Evolutionary conservation across 768 basidiomycete genomes (phyloP), one percentile per base, ranked within the genome.

Genomic region (Agrocybe pediades): DNA sequence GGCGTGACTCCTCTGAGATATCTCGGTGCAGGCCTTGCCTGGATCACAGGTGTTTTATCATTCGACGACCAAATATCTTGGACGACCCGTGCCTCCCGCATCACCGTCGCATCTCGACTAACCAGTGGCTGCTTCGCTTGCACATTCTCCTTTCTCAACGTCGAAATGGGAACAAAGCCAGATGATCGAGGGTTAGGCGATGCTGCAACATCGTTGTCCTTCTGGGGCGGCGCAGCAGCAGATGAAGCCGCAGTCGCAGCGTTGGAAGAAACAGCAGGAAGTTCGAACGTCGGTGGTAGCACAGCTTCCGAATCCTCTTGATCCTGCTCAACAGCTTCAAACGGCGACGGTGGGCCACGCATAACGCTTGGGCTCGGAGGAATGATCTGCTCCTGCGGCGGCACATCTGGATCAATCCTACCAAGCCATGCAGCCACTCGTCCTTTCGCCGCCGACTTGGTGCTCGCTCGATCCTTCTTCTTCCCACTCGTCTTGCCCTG

Each of bases 341-440:
- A 53, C 9, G 55, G 49, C 19, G 52, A 55, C 15, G 51, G 39
- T 6, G 45, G 16, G 19, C 43, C 54, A 17, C 57, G 59, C 19
- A 62, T 51, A 17, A 70, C 68, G 56, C 69, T 72, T 9, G 74
- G 71, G 53, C 72, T 76, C 1, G 77, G 74, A 26, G 77, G 71
- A 36, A 74, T 70, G 21, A 72, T 66, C 27, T 85, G 79, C 51
- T 78, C 69, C 46, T 79, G 79, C 6, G 81, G 82, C 1, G 84
- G 82, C 3, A 71, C 74, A 39, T 79, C 80, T 3, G 80, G 74
- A 47, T 86, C 85, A 44, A 91, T 83, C 8, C 71, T 76, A 24
- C 86, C 89, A 54, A 92, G 61, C 90, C 90, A 92, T 7, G 85
- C 88, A 8, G 89, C 78, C n/a, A 92, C 84, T 20, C 87, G 73